A percentile compares a stretch with the other conserved stretches of the same genome.
phyloP scores from a whole-genome alignment of 805 yeast species.

The Candida pini region DNA sequence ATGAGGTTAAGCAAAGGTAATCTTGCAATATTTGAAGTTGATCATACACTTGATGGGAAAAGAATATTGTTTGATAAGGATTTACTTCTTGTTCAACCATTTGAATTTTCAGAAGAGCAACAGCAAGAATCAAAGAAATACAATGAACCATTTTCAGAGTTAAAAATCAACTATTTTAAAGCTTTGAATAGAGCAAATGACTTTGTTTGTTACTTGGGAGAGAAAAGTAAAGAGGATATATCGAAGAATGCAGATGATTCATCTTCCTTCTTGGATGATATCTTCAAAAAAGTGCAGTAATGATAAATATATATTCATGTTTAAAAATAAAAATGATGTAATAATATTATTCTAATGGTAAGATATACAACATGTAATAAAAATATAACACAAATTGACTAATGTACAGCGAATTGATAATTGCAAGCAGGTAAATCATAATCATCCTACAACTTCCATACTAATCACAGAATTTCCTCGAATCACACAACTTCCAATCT shows the following conservation, averaged over 20 bases:
- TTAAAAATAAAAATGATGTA: no score
- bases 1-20: slow-evolving; percentile 22
- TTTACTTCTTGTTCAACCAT: slow-evolving; percentile 8
- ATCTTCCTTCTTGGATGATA: slow-evolving; percentile 4
- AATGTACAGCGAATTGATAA: no score
- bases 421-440: no score
- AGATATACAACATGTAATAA: no score
- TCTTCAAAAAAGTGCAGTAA: slow-evolving; percentile 1
- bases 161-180: slow-evolving; percentile 16
- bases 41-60: neutral
- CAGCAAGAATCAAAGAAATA: neutral
- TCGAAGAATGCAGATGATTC: no score
- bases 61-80: slow-evolving; percentile 5
- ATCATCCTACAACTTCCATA: slow-evolving; percentile 33
- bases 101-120: slow-evolving; percentile 5
- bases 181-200: slow-evolving; percentile 10
- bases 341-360: neutral
- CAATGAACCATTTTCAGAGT: slow-evolving; percentile 11
- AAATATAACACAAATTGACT: no score
- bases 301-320: neutral
- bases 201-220: slow-evolving; percentile 8
- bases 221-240: neutral
- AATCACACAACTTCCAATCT: slow-evolving; percentile 35
- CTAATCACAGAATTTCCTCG: slow-evolving; percentile 50
- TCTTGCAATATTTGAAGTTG: slow-evolving; percentile 13